phyloP scores from a whole-genome alignment of 2,329 filamentous ascomycete species.

The Stromatinia cepivora region DNA sequence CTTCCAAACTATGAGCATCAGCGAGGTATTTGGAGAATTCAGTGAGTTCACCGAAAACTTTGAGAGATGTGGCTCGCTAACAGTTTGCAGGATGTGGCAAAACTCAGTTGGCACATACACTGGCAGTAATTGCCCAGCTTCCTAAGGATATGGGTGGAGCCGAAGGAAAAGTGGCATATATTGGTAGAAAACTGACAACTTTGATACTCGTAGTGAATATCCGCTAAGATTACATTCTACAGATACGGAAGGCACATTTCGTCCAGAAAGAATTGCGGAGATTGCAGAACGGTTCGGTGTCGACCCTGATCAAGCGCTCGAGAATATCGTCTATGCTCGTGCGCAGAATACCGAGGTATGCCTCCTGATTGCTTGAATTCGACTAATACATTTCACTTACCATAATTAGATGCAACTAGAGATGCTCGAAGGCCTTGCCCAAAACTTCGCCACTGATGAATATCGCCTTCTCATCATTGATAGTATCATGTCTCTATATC shows the following conservation, averaged over 20 bases:
- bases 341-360: slow-evolving; percentile 61
- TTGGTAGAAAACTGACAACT: slow-evolving; percentile 49
- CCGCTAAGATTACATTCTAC: slow-evolving; percentile 9
- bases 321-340: slow-evolving; percentile 67
- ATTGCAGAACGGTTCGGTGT: slow-evolving; percentile 66
- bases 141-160: slow-evolving; percentile 62
- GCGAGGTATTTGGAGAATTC: slow-evolving; percentile 62
- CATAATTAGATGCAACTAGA: slow-evolving; percentile 56
- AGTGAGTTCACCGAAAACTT: slow-evolving; percentile 41
- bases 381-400: slow-evolving; percentile 13
- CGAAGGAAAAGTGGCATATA: slow-evolving; percentile 68
- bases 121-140: slow-evolving; percentile 62
- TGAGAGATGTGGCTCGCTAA: not conserved
- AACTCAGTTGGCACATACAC: slow-evolving; percentile 68
- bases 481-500: slow-evolving; percentile 69
- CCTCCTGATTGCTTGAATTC: not conserved
- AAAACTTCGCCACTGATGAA: slow-evolving; percentile 61
- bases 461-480: slow-evolving; percentile 68
- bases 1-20: slow-evolving; percentile 70
- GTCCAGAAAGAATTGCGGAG: slow-evolving; percentile 65
- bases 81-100: slow-evolving; percentile 57
- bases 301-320: slow-evolving; percentile 58
- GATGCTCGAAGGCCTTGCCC: slow-evolving; percentile 59
- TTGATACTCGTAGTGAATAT: slow-evolving; percentile 7
- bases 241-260: slow-evolving; percentile 64